These are phyloP conservation scores for Saccharomycopsis oosterbeekiorum DNA, from an alignment of 805 yeast species.

Conservation along the genomic window DNA sequence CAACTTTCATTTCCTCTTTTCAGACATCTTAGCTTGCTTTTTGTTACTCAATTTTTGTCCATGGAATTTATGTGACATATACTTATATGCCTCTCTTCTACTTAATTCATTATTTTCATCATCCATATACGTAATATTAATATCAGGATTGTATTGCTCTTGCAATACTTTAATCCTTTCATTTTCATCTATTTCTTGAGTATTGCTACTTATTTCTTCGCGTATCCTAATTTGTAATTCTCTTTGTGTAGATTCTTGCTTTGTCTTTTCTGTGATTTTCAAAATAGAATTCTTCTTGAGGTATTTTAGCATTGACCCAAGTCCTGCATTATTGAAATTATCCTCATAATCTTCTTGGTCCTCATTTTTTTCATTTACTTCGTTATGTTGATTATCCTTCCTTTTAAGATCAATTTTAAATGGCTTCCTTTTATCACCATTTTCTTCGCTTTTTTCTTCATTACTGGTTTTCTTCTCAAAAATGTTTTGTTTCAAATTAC, in stretches of 20 bases:
- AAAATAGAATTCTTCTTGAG: constrained; percentile 8
- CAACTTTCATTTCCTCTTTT: not conserved
- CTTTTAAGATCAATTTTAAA: not conserved
- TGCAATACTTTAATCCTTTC: not conserved
- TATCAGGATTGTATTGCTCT: constrained; percentile 33
- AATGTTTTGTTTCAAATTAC: constrained; percentile 19
- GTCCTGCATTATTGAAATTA: not conserved
- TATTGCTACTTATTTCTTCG: constrained; percentile 1
- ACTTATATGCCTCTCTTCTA: constrained; percentile 47
- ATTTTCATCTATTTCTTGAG: not conserved
- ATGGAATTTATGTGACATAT: constrained; percentile 47
- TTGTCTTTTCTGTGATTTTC: constrained; percentile 8
- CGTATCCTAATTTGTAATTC: constrained; percentile 3
- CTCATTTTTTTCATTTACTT: not conserved
- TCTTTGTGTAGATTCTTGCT: constrained; percentile 22
- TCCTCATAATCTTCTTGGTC: not conserved
- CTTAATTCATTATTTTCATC: constrained; percentile 37
- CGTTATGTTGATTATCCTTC: not conserved
- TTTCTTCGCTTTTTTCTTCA: not conserved
- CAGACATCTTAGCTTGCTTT: constrained; percentile 11
- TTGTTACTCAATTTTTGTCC: constrained; percentile 27
- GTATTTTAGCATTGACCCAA: not conserved
- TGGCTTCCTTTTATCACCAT: not conserved
- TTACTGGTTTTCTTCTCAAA: not conserved
- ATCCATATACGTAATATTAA: constrained; percentile 39